Base-by-base conservation (phyloP, 2,329 filamentous ascomycete genomes). In the Neocucurbitaria cava region DNA sequence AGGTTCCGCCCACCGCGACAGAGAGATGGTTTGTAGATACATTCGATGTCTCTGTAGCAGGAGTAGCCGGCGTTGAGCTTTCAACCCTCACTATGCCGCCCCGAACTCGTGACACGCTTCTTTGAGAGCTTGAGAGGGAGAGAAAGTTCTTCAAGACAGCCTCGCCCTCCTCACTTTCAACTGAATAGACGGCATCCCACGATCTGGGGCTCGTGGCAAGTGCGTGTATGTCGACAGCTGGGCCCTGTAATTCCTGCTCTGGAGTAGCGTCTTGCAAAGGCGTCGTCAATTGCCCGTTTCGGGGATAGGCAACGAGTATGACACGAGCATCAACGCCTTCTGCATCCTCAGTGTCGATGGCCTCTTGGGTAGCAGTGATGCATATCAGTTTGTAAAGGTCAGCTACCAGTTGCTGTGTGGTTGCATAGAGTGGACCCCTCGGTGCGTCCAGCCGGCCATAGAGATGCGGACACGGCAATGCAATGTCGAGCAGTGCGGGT, bases 1-100 rank as follows among this genome's bases (percentile, higher is more conserved):
- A 99, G 0, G 95, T 99, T 9, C 95, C 95, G 26, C 94, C 95
- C 11, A 98, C 85, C 47, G 89, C 91, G 45, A 96, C 89, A 13
- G 85, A 83, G 54, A 81, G 77, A 72, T 90, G 85, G 38, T 75
- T 70, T n/a, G 45, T 57, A 15, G 58, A 5, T 24, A 23, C 45
- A 18, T 8, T 47, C n/a, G 47, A n/a, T 20, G 54, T n/a, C 21
- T 46, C 49, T 23, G 49, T 17, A 30, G 60, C 23, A 20, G 46
- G 7, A 10, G 44, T 57, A 15, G 33, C 49, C 40, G 48, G 26
- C 23, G 21, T 21, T 30, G 55, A 17, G 8, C 46, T 46, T 35
- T 60, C 52, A 46, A 72, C 62, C 40, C 62, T 62, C 26, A 75
- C 71, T 54, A 74, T 72, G 40, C 73, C 71, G 15, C 71, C 73